phyloP scores from a whole-genome alignment of 2,329 filamentous ascomycete species.

The Xenosphaeropsis pyriputrescens region DNA sequence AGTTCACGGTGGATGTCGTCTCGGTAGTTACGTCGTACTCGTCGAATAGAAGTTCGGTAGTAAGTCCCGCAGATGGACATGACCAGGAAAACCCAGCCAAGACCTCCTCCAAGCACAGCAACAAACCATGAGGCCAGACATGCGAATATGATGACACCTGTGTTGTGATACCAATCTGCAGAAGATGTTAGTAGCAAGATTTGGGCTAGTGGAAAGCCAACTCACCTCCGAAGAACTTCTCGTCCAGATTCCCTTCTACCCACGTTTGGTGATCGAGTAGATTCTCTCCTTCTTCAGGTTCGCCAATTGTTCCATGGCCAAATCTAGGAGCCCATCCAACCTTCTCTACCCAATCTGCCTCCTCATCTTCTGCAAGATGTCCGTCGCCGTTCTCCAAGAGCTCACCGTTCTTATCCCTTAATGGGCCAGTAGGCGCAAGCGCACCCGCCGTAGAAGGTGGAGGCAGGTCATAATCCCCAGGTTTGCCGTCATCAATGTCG shows the following conservation, averaged over 20 bases:
- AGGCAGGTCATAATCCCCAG: conserved; percentile 64
- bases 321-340: conserved; percentile 87
- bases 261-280: conserved; percentile 79
- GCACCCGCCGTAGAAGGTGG: conserved; percentile 57
- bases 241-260: conserved; percentile 70
- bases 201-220: conserved; percentile 3
- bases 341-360: conserved; percentile 34
- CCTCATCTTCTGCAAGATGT: conserved; percentile 33
- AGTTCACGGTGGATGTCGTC: conserved; percentile 88
- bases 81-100: conserved; percentile 85
- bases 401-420: conserved; percentile 30
- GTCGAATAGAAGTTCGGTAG: conserved; percentile 87
- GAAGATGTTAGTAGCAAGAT: conserved; percentile 18
- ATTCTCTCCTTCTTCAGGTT: conserved; percentile 40
- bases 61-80: conserved; percentile 91
- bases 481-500: conserved; percentile 59
- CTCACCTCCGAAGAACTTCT: conserved; percentile 79
- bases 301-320: conserved; percentile 43
- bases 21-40: conserved; percentile 87
- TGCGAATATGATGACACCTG: conserved; percentile 84
- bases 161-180: conserved; percentile 94
- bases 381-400: conserved; percentile 29
- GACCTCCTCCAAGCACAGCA: conserved; percentile 75
- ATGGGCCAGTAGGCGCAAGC: conserved; percentile 31
- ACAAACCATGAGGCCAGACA: conserved; percentile 84